Base-by-base conservation (phyloP, 768 basidiomycete genomes). In the Porpolomopsis calyptriformis region DNA sequence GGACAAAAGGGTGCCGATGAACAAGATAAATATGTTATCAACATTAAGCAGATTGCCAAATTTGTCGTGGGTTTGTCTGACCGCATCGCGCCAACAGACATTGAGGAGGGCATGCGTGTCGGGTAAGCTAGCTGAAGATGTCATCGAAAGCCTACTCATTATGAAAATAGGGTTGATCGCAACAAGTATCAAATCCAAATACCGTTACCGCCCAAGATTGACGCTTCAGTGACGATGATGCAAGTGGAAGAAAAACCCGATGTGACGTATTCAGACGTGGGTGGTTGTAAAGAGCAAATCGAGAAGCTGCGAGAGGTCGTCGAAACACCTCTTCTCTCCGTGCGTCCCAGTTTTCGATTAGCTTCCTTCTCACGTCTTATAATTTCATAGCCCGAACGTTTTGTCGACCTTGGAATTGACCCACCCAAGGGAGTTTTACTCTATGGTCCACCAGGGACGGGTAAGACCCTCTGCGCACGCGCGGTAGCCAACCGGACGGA, bases 51-150 rank as follows among this genome's bases (percentile, higher is more conserved):
- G 68, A 96, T 98, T 59, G 96, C 96, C 7, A 99, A 99, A 67
- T 98, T 97, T 60, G 96, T 99, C 8, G 96, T 99, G 35, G 96
- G 92, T 16, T 69, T 99, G 4, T 93, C 92, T 16, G 96, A 99
- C 54, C 83, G 91, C 34, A 92, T 99, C 1, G 89, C 96, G 19
- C 88, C 92, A 9, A 96, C 94, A 2, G 96, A 99, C 68, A 92
- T 99, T 44, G 96, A 99, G 63, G 96, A 99, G 70, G 96, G 96
- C n/a, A 99, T 99, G 96, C 84, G 96, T 45, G 96, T 99, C 33
- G 96, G 94, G 94, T 97, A 59, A 59, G 88, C 70, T 10, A 19
- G 37, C 10, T 39, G 6, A 33, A 16, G 22, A 20, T 26, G 24
- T 33, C 27, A 22, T 53, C 22, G 14, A 14, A 11, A 40, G n/a